Evolutionary conservation across 163 green algal species (phyloP), one percentile per base, ranked within the genome.

Genomic region (Chloroidium sp.): DNA sequence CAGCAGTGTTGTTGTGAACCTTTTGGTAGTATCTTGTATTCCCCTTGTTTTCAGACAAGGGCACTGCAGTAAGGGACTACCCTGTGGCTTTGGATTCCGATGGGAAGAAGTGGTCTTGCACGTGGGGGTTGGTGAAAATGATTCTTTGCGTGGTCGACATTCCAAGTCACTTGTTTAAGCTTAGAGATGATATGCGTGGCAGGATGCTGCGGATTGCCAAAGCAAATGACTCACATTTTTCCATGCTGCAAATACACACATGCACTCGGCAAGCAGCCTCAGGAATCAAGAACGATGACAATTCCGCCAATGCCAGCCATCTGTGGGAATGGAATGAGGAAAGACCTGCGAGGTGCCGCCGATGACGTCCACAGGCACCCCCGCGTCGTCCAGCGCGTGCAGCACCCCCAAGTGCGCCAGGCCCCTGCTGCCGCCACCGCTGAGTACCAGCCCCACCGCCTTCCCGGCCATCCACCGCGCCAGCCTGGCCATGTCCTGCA

Each of bases 351-450:
- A 89, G 60, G 92, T 95, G 76, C 92, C 92, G 57, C 91, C 92
- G 59, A 95, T 87, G 62, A 91, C 86, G 79, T 95, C 92, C 2
- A 95, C 81, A 14, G 91, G 89, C 62, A 94, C 83, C 0, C 91
- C 91, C 2, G 85, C 82, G 74, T 94, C 90, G 67, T 94, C 88
- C 78, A 97, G 87, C 60, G 92, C 92, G 69, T 87, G 88, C 72
- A 97, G 85, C 67, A 94, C 90, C 10, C 92, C 92, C 76, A 95
- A 86, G 80, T 96, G 92, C 12, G 90, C 90, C 61, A 94, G 83
- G 8, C 90, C 90, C 10, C 88, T 64, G 61, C 82, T 88, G 69
- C 90, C 90, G 58, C 90, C 90, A 64, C 92, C 92, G 1, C 82
- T 90, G 77, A 97, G 85, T 67, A 97, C 91, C 64, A 97, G 84